phyloP scores from a whole-genome alignment of 148 eudicot genomes.

The Cornus controversa region DNA sequence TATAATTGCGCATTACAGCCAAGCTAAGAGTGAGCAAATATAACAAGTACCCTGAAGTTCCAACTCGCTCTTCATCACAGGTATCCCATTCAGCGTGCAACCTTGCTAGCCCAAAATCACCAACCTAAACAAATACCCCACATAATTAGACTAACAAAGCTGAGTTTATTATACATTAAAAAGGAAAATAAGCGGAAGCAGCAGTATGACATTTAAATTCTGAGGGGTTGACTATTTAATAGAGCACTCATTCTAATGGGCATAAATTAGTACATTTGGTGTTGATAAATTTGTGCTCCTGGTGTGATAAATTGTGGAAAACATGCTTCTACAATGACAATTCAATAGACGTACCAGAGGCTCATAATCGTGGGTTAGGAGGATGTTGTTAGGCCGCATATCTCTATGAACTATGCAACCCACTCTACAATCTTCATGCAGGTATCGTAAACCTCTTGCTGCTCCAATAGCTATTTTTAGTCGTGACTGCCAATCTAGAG shows the following conservation, averaged over 20 bases:
- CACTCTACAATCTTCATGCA: slow-evolving; percentile 95
- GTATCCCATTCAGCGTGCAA: slow-evolving; percentile 67
- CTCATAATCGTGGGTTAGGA: slow-evolving; percentile 84
- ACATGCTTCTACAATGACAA: background rate
- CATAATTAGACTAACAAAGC: background rate
- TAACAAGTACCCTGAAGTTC: slow-evolving; percentile 63
- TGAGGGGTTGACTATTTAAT: background rate
- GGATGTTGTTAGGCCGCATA: slow-evolving; percentile 79
- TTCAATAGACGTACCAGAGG: slow-evolving; percentile 55
- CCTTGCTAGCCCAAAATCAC: slow-evolving; percentile 84
- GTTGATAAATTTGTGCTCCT: background rate
- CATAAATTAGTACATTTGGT: slow-evolving; percentile 1
- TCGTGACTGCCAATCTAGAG: slow-evolving; percentile 61
- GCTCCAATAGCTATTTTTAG: slow-evolving; percentile 76
- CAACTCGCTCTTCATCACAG: slow-evolving; percentile 54
- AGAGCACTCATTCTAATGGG: slow-evolving; percentile 1
- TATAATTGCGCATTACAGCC: background rate
- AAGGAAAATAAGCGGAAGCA: background rate
- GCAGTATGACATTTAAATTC: background rate
- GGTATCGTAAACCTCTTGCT: slow-evolving; percentile 89
- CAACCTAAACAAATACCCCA: slow-evolving; percentile 49
- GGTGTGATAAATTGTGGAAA: background rate
- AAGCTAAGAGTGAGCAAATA: background rate
- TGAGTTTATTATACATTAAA: background rate
- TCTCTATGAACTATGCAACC: slow-evolving; percentile 87